These are phyloP conservation scores for Fusarium algeriense DNA, from an alignment of 2,329 filamentous ascomycete species.

Conservation along the genomic window DNA sequence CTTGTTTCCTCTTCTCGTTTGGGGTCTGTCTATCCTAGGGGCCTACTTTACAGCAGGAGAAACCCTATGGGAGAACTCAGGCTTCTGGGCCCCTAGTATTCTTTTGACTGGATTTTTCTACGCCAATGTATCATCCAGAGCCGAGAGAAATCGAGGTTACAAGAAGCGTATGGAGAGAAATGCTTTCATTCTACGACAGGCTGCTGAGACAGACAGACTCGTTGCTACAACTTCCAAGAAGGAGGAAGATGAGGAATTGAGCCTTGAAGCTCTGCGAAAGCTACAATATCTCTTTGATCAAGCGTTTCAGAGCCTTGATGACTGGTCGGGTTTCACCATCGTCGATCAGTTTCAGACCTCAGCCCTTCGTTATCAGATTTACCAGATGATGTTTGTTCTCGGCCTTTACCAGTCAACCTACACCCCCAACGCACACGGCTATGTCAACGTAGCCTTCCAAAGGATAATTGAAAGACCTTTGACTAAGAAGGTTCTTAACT, in stretches of 20 bases:
- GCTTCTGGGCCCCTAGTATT: not conserved
- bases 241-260: not conserved
- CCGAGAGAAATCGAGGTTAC: accelerated
- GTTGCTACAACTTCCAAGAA: not conserved
- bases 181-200: not conserved
- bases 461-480: not conserved
- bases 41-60: not conserved
- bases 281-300: not conserved
- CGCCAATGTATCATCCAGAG: accelerated
- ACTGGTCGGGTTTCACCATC: not conserved
- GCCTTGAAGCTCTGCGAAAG: not conserved
- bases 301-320: accelerated
- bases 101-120: accelerated
- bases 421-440: not conserved
- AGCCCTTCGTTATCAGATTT: not conserved
- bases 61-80: not conserved
- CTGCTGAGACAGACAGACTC: not conserved
- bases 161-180: not conserved
- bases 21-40: not conserved
- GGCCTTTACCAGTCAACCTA: not conserved
- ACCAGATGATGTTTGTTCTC: not conserved
- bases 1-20: not conserved
- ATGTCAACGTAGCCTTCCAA: not conserved
- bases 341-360: not conserved
- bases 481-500: not conserved